phyloP scores from a whole-genome alignment of 106 monocot genomes.

The Apostasia ramifera region DNA sequence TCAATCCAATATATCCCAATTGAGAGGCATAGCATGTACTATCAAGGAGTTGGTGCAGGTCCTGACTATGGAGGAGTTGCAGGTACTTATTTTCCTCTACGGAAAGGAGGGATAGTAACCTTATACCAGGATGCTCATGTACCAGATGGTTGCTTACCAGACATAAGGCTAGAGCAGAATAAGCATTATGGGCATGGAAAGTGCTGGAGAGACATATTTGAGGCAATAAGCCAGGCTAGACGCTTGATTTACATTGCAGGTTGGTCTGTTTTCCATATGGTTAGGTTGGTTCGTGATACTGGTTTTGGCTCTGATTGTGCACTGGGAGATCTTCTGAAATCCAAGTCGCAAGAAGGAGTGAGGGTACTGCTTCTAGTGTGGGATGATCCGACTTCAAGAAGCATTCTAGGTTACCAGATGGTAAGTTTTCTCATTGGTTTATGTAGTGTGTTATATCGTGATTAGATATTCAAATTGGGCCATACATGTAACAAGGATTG shows the following conservation, averaged over 20 bases:
- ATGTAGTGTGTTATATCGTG: not conserved
- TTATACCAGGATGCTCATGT: slow-evolving; percentile 94
- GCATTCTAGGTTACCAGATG: slow-evolving; percentile 50
- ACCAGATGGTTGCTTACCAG: slow-evolving; percentile 61
- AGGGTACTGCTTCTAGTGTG: slow-evolving; percentile 89
- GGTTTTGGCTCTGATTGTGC: slow-evolving; percentile 11
- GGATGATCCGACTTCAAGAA: slow-evolving; percentile 97
- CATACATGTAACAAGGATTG: no score
- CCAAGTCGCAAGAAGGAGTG: slow-evolving; percentile 88
- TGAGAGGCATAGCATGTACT: slow-evolving; percentile 48
- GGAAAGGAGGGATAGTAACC: slow-evolving; percentile 59
- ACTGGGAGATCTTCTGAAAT: slow-evolving; percentile 73
- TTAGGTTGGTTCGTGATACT: slow-evolving; percentile 52
- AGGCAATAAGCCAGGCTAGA: slow-evolving; percentile 57
- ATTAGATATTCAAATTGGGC: no score
- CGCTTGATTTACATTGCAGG: slow-evolving; percentile 77
- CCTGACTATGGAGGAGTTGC: slow-evolving; percentile 60
- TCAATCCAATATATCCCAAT: slow-evolving; percentile 72
- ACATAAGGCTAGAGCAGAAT: slow-evolving; percentile 41
- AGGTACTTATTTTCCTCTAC: slow-evolving; percentile 74
- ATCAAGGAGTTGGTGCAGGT: slow-evolving; percentile 44
- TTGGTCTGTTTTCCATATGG: slow-evolving; percentile 88
- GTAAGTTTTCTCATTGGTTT: slow-evolving; percentile 23
- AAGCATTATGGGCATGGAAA: slow-evolving; percentile 59
- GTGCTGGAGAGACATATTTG: slow-evolving; percentile 79